Conservation (phyloP, 441 rosid genomes). For the Rhodomyrtus psidioides region DNA sequence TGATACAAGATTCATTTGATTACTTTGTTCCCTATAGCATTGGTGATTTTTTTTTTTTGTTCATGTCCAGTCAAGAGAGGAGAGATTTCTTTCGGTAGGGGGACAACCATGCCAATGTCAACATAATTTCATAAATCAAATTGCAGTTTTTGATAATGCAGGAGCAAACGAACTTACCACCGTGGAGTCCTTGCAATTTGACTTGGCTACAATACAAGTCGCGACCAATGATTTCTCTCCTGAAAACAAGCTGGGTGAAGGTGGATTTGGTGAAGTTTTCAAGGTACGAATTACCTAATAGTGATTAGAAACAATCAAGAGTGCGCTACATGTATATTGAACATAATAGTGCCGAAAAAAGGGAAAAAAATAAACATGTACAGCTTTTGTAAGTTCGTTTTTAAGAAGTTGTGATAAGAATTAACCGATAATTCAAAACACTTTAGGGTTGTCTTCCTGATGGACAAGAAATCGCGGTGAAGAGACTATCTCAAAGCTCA, state of each 20-base stretch:
- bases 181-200: neutral
- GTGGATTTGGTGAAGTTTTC: neutral
- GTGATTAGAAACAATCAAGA: neutral
- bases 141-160: neutral
- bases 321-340: neutral
- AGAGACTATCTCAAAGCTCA: neutral
- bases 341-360: neutral
- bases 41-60: neutral
- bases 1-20: no score
- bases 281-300: neutral
- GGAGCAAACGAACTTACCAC: neutral
- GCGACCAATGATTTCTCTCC: neutral
- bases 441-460: neutral
- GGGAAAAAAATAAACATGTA: neutral
- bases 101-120: neutral
- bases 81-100: neutral
- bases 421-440: neutral
- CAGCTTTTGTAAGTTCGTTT: no score
- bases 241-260: neutral
- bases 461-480: neutral
- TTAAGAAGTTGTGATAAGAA: neutral
- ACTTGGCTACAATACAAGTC: neutral
- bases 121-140: no score
- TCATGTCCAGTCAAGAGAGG: neutral
- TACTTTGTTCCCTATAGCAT: neutral